Percentiles rank a stretch among this genome's conserved stretches.
Conservation (phyloP, 805 yeast genomes). For the Barnettozyma vustinii region DNA sequence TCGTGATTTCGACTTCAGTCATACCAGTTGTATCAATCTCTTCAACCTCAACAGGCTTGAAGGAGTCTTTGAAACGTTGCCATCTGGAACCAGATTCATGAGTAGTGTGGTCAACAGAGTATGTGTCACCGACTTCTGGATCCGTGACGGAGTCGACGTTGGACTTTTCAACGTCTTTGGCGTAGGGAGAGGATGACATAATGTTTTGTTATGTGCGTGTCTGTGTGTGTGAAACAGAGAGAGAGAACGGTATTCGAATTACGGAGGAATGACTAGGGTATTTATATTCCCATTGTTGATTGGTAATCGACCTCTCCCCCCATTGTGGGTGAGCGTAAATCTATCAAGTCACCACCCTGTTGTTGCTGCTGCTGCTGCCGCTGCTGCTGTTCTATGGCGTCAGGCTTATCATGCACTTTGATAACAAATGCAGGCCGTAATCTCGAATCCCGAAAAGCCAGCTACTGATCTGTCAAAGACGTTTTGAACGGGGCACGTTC, state of each 20-base stretch:
- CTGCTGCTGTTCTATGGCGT: not conserved
- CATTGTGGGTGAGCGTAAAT: not conserved
- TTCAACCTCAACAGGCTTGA: slow-evolving; percentile 11
- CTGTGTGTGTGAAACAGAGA: not conserved
- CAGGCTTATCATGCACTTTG: not conserved
- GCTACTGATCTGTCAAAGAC: not conserved
- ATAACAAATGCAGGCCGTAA: not conserved
- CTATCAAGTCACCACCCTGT: not conserved
- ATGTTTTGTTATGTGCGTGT: not conserved
- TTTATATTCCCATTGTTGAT: too few species aligned
- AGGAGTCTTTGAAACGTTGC: slow-evolving; percentile 19
- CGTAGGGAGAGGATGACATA: slow-evolving; percentile 5
- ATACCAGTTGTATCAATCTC: slow-evolving; percentile 21
- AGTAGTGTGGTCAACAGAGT: slow-evolving; percentile 13
- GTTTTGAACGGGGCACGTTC: too few species aligned
- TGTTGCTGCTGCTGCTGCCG: too few species aligned
- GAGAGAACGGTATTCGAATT: too few species aligned
- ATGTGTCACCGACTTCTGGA: slow-evolving; percentile 20
- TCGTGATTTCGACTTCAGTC: slow-evolving; percentile 41
- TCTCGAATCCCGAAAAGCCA: not conserved
- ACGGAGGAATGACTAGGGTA: not conserved
- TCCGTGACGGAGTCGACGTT: slow-evolving; percentile 11
- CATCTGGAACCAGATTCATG: slow-evolving; percentile 11
- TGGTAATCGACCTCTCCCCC: too few species aligned
- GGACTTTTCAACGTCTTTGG: slow-evolving; percentile 2